Conservation (phyloP, 202 grass and related monocot genomes). For the Panicum virgatum region DNA sequence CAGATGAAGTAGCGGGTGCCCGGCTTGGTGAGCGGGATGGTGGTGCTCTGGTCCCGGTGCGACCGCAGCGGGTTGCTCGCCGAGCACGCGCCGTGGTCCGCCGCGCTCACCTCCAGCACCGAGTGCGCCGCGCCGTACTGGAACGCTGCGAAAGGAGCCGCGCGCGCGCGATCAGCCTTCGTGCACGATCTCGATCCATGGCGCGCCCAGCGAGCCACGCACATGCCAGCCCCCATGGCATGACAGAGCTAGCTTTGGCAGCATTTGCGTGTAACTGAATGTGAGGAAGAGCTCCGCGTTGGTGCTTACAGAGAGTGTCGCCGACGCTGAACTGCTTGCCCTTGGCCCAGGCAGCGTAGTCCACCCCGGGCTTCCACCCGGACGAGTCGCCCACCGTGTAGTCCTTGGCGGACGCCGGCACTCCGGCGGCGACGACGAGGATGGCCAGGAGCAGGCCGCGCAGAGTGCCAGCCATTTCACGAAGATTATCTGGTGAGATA, state of each 20-base stretch:
- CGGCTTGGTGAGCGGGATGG: slow-evolving; percentile 56
- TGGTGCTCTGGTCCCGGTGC: slow-evolving; percentile 66
- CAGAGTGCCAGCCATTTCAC: slow-evolving; percentile 30
- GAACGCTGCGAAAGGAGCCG: slow-evolving; percentile 44
- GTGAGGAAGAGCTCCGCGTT: neutral
- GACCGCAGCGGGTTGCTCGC: slow-evolving; percentile 50
- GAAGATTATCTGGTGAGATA: neutral
- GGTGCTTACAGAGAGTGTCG: slow-evolving; percentile 49
- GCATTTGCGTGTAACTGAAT: neutral
- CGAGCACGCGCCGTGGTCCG: slow-evolving; percentile 60
- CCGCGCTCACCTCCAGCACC: slow-evolving; percentile 55
- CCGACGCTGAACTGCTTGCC: slow-evolving; percentile 52
- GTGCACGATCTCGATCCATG: too few relatives aligned
- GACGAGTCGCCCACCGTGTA: slow-evolving; percentile 55
- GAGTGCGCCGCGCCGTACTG: slow-evolving; percentile 53
- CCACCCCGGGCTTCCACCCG: slow-evolving; percentile 53
- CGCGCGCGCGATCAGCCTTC: neutral
- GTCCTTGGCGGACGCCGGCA: slow-evolving; percentile 47
- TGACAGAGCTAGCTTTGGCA: neutral
- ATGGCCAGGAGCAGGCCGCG: slow-evolving; percentile 23
- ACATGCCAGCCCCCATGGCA: neutral
- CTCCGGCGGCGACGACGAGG: neutral
- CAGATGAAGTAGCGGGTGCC: slow-evolving; percentile 89
- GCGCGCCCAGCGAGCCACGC: neutral
- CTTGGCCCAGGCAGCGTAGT: slow-evolving; percentile 55